Conservation (phyloP, 1,139 yeast genomes). For the Williopsis jadinii region DNA sequence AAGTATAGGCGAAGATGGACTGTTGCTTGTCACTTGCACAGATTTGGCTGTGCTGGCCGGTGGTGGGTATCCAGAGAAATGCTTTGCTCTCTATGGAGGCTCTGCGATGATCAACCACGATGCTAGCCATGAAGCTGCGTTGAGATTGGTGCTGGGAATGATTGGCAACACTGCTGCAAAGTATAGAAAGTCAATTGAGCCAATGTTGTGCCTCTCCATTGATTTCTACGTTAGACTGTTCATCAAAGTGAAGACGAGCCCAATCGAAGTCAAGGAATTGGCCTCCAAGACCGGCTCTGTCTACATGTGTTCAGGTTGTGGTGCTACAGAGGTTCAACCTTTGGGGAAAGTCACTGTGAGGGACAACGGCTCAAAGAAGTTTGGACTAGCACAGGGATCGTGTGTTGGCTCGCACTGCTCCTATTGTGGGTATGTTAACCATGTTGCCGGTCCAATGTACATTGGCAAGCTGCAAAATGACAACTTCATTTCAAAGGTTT, state of each 20-base stretch:
- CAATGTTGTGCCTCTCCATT: constrained; percentile 74
- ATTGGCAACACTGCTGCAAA: constrained; percentile 83
- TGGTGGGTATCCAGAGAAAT: constrained; percentile 92
- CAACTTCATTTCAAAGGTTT: constrained; percentile 56
- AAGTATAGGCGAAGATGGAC: constrained; percentile 71
- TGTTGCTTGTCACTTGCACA: constrained; percentile 87
- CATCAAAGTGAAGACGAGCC: constrained; percentile 68
- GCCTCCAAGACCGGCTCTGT: constrained; percentile 71
- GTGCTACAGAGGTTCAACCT: constrained; percentile 61
- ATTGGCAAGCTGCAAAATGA: constrained; percentile 68
- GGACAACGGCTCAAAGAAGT: constrained; percentile 36
- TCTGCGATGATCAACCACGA: constrained; percentile 59
- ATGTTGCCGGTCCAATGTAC: constrained; percentile 97
- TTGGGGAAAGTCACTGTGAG: constrained; percentile 55
- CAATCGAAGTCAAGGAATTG: constrained; percentile 70
- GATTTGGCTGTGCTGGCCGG: constrained; percentile 96
- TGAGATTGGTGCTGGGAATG: constrained; percentile 72
- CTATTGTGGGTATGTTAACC: constrained; percentile 64
- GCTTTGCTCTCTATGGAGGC: constrained; percentile 95
- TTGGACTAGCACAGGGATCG: constrained; percentile 50
- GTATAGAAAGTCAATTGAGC: constrained; percentile 82
- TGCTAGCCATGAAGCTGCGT: constrained; percentile 88
- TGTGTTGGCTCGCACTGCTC: constrained; percentile 51
- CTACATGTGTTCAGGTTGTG: constrained; percentile 86
- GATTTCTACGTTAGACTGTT: constrained; percentile 90